Base-by-base conservation (phyloP, 805 yeast species). In the Pichia deserticola region DNA sequence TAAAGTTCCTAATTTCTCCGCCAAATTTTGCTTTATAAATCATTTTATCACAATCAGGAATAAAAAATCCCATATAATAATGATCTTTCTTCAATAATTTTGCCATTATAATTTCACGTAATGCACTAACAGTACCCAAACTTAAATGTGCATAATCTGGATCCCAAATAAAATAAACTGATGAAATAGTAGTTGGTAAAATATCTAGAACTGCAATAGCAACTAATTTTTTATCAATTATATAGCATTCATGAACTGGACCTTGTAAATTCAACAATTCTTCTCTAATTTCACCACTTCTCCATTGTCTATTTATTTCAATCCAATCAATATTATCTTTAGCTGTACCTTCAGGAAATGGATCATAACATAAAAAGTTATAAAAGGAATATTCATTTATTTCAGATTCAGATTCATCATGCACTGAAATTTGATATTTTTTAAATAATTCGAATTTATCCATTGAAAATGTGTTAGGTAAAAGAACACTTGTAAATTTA, bases 151-250 rank as follows among this genome's bases (percentile, higher is more conserved):
- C 81, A 60, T 73, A 84, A 48, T 81, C 90, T 0, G 95, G 93
- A 60, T 89, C 90, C 86, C 93, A 88, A 11, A 89, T 79, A 61
- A 90, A 86, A 62, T 90, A 89, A 1, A 90, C 90, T 0, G 95
- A 82, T 0, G 96, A 88, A 0, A 90, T 63, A 0, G 87, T 84
- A 29, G 78, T 64, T 0, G 96, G 95, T 35, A 90, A 64, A 25
- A 89, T 68, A 64, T 89, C 97, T 33, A 85, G 60, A 1, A 89
- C 87, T 0, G 86, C 86, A 36, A 89, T 67, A 0, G 92, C 96
- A 39, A 86, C 77, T 25, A 89, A 69, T 53, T 75, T 72, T 5
- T 65, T 79, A 42, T 86, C 77, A 5, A 51, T 42, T 2, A 44
- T 15, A 60, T 88, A 89, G 61, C 87, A 77, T 59, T 88, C 95